Evolutionary conservation across 805 yeast species (phyloP).

Genomic region (Wickerhamiella lipophila): DNA sequence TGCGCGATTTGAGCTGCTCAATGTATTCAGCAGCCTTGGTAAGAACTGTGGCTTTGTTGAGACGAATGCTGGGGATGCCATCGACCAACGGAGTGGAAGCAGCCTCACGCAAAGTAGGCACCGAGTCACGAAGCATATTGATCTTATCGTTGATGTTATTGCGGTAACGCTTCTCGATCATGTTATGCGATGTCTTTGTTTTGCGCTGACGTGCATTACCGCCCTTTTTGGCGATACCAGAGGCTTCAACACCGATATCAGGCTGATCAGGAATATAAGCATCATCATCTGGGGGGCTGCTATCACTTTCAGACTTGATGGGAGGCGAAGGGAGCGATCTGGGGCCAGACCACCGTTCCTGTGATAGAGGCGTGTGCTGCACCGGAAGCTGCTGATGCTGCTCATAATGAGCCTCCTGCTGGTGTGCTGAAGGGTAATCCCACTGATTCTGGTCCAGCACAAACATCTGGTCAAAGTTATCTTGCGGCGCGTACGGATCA

Average conservation of each 20-base stretch:
- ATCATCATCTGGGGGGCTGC: neutral
- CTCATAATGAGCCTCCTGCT: neutral
- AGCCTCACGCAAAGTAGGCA: slow-evolving; percentile 56
- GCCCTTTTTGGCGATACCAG: slow-evolving; percentile 1
- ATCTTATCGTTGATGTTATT: slow-evolving; percentile 61
- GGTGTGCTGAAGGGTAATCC: neutral
- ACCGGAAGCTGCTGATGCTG: neutral
- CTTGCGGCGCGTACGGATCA: slow-evolving; percentile 11
- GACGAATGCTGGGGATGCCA: slow-evolving; percentile 63
- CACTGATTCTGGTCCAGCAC: slow-evolving; percentile 7
- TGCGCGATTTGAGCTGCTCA: slow-evolving; percentile 52
- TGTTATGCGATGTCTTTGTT: slow-evolving; percentile 50
- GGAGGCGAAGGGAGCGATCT: slow-evolving; percentile 8
- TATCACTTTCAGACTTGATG: slow-evolving; percentile 2
- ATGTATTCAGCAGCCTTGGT: slow-evolving; percentile 74
- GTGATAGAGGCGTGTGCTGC: neutral
- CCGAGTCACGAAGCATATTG: slow-evolving; percentile 52
- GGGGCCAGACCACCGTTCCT: neutral
- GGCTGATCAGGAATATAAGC: neutral
- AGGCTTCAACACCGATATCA: slow-evolving; percentile 1
- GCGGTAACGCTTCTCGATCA: slow-evolving; percentile 60
- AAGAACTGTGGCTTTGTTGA: slow-evolving; percentile 66
- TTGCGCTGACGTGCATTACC: slow-evolving; percentile 24
- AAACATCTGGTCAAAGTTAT: slow-evolving; percentile 10
- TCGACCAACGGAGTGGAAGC: slow-evolving; percentile 45